phyloP scores from a whole-genome alignment of 1,139 yeast genomes.

The Pichia sp. region DNA sequence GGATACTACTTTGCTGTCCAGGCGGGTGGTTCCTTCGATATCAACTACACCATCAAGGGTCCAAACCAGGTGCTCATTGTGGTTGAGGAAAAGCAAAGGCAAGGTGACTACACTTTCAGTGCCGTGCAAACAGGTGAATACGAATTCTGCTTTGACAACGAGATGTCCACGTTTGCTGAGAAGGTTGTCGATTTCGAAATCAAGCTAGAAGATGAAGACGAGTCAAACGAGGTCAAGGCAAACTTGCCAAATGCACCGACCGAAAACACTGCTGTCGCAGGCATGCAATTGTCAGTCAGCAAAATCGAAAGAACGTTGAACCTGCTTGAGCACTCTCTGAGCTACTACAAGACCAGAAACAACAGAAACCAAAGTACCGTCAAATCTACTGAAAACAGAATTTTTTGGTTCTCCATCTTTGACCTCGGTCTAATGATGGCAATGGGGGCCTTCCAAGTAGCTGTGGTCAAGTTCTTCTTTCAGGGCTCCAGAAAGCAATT shows the following conservation, averaged over 20 bases:
- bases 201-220: constrained; percentile 50
- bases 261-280: constrained; percentile 56
- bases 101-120: constrained; percentile 76
- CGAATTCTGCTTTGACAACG: constrained; percentile 86
- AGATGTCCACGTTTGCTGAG: constrained; percentile 81
- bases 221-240: constrained; percentile 45
- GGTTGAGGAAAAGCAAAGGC: constrained; percentile 64
- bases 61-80: constrained; percentile 62
- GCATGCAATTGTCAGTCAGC: constrained; percentile 54
- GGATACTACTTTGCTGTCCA: constrained; percentile 91
- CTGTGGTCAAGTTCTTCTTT: constrained; percentile 82
- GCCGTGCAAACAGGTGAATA: constrained; percentile 79
- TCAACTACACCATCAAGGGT: constrained; percentile 69
- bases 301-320: constrained; percentile 67
- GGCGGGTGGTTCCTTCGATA: constrained; percentile 82
- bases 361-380: constrained; percentile 91
- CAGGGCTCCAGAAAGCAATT: constrained; percentile 78
- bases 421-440: constrained; percentile 80
- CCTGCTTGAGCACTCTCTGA: constrained; percentile 60
- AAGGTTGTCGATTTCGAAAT: constrained; percentile 89
- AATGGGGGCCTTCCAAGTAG: constrained; percentile 80
- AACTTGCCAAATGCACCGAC: constrained; percentile 61
- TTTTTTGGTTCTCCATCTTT: constrained; percentile 76
- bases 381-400: constrained; percentile 79
- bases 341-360: constrained; percentile 88